phyloP scores from a whole-genome alignment of 805 yeast genomes.

The Komagataella ulmi region DNA sequence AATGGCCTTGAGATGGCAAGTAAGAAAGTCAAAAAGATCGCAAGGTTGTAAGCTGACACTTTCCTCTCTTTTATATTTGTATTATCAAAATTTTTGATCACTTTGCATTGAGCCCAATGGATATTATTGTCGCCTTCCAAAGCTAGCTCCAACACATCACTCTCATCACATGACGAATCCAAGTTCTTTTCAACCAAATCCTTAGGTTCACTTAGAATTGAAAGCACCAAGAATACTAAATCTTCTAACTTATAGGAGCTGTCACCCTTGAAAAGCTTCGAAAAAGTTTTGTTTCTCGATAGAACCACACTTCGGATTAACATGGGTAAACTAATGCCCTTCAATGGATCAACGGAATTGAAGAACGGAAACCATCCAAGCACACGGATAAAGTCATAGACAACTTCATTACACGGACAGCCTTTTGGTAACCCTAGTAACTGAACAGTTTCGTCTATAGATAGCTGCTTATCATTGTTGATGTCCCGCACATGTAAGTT shows the following conservation, averaged over 20 bases:
- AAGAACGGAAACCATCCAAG: not conserved
- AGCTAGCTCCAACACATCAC: not conserved
- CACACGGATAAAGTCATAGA: not conserved
- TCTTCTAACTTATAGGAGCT: not conserved
- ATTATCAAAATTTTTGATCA: not conserved
- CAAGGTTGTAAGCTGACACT: slow-evolving; percentile 26
- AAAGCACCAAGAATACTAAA: not conserved
- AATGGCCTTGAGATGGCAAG: slow-evolving; percentile 27
- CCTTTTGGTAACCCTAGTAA: not conserved
- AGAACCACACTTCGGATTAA: not conserved
- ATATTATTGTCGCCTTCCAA: not conserved
- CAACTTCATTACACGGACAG: not conserved
- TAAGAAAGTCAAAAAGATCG: slow-evolving; percentile 32
- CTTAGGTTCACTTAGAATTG: not conserved
- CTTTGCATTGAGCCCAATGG: not conserved
- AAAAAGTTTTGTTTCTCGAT: not conserved
- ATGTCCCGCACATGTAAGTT: not conserved
- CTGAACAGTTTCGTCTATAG: not conserved
- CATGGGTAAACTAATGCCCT: not conserved
- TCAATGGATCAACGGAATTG: not conserved
- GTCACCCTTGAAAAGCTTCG: not conserved
- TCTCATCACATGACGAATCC: not conserved
- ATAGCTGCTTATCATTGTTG: not conserved
- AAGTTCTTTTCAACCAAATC: not conserved
- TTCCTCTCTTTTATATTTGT: slow-evolving; percentile 2